Evolutionary conservation across 768 basidiomycete genomes (phyloP).

Genomic region (Boletus rubroflammeus): DNA sequence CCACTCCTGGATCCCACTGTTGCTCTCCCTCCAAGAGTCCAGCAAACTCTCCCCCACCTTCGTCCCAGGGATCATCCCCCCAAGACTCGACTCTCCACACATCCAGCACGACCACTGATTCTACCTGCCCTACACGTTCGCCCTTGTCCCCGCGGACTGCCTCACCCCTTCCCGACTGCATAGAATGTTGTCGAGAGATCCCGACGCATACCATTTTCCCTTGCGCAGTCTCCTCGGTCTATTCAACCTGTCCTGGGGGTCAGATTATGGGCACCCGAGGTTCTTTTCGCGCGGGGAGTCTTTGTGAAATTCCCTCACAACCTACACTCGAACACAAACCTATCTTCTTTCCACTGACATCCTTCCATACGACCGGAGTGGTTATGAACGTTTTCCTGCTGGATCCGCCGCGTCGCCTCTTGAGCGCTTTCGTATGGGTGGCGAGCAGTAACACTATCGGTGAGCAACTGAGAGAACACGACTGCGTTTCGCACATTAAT

Average conservation of each 20-base stretch:
- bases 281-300: conserved; percentile 5
- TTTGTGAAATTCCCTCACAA: conserved; percentile 13
- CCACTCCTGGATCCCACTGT: conserved; percentile 12
- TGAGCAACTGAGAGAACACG: conserved; percentile 3
- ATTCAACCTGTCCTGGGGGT: conserved; percentile 5
- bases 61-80: conserved; percentile 28
- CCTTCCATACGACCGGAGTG: conserved; percentile 60
- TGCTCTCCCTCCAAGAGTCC: conserved; percentile 26
- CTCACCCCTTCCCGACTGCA: conserved; percentile 21
- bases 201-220: conserved; percentile 1
- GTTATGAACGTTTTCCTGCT: conserved; percentile 79
- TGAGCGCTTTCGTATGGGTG: conserved; percentile 72
- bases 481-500: neutral
- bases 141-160: conserved; percentile 21
- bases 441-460: conserved; percentile 38
- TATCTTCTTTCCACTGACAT: conserved; percentile 54
- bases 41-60: conserved; percentile 26
- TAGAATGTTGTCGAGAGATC: conserved; percentile 16
- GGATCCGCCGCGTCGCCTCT: conserved; percentile 55
- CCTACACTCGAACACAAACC: conserved; percentile 33
- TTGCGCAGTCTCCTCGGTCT: conserved; percentile 2
- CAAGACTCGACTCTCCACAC: conserved; percentile 18
- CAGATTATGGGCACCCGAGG: conserved; percentile 1
- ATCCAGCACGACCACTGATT: conserved; percentile 6
- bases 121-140: conserved; percentile 14